phyloP scores from a whole-genome alignment of 2,329 filamentous ascomycete species.

The Ceratocystis papillata region DNA sequence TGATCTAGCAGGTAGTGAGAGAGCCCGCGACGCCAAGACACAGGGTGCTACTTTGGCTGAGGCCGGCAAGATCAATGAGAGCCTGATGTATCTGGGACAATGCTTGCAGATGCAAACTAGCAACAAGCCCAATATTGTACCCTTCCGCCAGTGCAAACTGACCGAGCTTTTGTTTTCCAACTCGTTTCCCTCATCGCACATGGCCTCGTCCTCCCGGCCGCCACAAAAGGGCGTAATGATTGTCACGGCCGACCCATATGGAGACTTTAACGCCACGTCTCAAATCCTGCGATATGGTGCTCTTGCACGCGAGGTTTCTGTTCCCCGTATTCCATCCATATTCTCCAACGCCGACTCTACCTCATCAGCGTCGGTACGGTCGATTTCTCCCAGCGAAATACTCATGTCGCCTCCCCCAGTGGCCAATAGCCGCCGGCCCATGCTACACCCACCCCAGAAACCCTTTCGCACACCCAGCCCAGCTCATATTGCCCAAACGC shows the following conservation, averaged over 20 bases:
- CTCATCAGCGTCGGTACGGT: conserved; percentile 16
- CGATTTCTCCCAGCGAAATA: conserved; percentile 10
- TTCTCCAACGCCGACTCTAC: conserved; percentile 33
- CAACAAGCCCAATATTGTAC: conserved; percentile 64
- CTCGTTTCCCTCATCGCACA: conserved; percentile 56
- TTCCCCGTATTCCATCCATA: conserved; percentile 76
- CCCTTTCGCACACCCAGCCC: conserved; percentile 16
- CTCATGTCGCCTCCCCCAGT: conserved; percentile 14
- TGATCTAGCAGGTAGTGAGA: conserved; percentile 85
- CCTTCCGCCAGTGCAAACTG: conserved; percentile 74
- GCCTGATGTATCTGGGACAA: conserved; percentile 94
- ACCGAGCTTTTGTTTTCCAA: conserved; percentile 82
- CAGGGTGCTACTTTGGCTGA: conserved; percentile 85
- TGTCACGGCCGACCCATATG: conserved; percentile 82
- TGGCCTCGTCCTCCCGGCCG: conserved; percentile 40
- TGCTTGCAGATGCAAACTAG: conserved; percentile 93
- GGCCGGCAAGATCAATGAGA: conserved; percentile 97
- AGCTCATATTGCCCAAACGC: conserved; percentile 27
- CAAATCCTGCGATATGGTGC: conserved; percentile 93
- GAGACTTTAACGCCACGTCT: conserved; percentile 93
- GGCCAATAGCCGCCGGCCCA: conserved; percentile 9
- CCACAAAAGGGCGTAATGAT: conserved; percentile 92
- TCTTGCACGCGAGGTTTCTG: conserved; percentile 81
- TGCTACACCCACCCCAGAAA: conserved; percentile 12
- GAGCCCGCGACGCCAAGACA: conserved; percentile 86